Percentiles rank a stretch among this genome's conserved stretches.
phyloP scores from a whole-genome alignment of 345 rosid species.

The Murraya paniculata region DNA sequence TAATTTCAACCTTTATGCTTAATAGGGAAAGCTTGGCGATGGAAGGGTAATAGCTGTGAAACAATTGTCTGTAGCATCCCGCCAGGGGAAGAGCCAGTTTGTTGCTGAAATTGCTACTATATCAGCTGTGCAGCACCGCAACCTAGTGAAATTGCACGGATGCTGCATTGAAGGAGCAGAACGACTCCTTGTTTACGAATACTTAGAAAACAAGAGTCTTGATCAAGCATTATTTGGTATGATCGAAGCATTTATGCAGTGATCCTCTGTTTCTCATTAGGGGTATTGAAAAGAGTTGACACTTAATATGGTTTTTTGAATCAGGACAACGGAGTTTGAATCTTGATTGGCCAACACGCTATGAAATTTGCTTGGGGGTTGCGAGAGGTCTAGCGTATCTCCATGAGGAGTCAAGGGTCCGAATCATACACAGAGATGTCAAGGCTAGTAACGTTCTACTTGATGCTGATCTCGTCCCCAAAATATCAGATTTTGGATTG shows the following conservation, averaged over 20 bases:
- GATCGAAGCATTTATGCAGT: background rate
- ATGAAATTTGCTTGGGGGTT: conserved; percentile 44
- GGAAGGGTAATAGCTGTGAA: conserved; percentile 10
- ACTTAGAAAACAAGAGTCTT: conserved; percentile 52
- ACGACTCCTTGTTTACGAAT: conserved; percentile 51
- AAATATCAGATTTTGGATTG: conserved; percentile 62
- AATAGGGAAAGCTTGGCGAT: conserved; percentile 13
- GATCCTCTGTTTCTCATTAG: too few relatives aligned
- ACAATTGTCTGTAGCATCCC: conserved; percentile 18
- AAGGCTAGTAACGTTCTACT: conserved; percentile 51
- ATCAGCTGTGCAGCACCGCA: conserved; percentile 48
- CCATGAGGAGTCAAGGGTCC: conserved; percentile 52
- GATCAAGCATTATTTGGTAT: conserved; percentile 48
- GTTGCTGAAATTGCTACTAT: conserved; percentile 23
- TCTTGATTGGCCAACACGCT: conserved; percentile 43
- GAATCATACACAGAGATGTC: conserved; percentile 59
- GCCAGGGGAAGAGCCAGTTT: conserved; percentile 22
- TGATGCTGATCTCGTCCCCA: conserved; percentile 44
- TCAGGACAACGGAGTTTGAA: conserved; percentile 35
- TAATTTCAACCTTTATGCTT: background rate
- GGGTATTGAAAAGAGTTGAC: background rate
- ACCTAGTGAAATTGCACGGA: conserved; percentile 53
- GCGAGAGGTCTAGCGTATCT: conserved; percentile 57
- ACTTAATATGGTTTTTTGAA: conserved; percentile 8
- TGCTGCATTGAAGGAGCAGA: conserved; percentile 46